Conservation (phyloP, 2,329 filamentous ascomycete species). For the Trichoderma sp. region DNA sequence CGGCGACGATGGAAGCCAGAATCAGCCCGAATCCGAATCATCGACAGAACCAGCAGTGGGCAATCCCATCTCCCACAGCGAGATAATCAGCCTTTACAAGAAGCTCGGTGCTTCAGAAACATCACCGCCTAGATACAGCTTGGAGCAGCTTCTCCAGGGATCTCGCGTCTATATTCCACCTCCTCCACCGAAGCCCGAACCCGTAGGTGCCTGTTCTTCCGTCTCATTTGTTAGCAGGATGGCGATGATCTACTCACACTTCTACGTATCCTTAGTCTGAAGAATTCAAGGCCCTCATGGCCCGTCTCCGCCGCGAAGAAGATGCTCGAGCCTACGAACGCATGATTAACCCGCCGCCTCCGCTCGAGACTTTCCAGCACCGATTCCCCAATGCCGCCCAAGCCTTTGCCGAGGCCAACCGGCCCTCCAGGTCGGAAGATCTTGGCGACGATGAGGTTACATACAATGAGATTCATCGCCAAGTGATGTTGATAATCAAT, state of each 20-base stretch:
- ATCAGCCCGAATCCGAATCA: slow-evolving; percentile 17
- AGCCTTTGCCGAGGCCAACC: slow-evolving; percentile 55
- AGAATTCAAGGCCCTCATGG: slow-evolving; percentile 87
- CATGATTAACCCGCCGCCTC: slow-evolving; percentile 64
- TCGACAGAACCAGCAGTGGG: slow-evolving; percentile 53
- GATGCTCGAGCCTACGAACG: slow-evolving; percentile 79
- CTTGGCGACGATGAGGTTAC: slow-evolving; percentile 62
- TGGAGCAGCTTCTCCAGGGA: slow-evolving; percentile 71
- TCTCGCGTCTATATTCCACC: slow-evolving; percentile 73
- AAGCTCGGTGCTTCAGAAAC: slow-evolving; percentile 40
- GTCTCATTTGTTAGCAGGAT: neutral
- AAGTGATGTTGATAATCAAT: slow-evolving; percentile 82
- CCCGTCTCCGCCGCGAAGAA: slow-evolving; percentile 74
- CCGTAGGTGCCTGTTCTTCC: slow-evolving; percentile 49
- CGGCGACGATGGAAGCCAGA: slow-evolving; percentile 23
- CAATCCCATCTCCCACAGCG: slow-evolving; percentile 68
- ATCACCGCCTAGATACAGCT: slow-evolving; percentile 39
- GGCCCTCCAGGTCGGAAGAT: slow-evolving; percentile 44
- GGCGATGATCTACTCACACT: slow-evolving; percentile 17
- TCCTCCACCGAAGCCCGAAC: slow-evolving; percentile 73
- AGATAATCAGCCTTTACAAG: slow-evolving; percentile 63
- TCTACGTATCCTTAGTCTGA: slow-evolving; percentile 51
- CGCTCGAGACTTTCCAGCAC: slow-evolving; percentile 57
- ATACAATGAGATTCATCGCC: slow-evolving; percentile 72
- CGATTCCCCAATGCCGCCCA: slow-evolving; percentile 55